Percentiles rank a stretch among this genome's conserved stretches.
These are phyloP conservation scores for Colletotrichum tropicale DNA, from an alignment of 2,329 filamentous ascomycete genomes.

Conservation along the genomic window DNA sequence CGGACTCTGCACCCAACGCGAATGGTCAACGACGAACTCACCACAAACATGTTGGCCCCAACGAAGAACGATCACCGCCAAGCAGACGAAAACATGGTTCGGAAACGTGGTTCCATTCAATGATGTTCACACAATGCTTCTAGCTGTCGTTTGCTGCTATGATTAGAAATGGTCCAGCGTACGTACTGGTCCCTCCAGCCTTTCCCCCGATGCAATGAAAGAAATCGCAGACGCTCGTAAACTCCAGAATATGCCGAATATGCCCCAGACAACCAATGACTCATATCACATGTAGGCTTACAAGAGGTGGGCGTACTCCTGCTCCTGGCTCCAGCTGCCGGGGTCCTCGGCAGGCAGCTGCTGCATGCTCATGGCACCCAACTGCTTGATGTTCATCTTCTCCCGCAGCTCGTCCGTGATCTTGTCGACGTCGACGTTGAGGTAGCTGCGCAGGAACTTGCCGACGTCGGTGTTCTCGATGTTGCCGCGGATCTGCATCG, in stretches of 20 bases:
- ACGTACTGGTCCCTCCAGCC: neutral
- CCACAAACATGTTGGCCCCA: neutral
- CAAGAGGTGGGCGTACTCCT: conserved; percentile 7
- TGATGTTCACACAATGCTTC: conserved; percentile 2
- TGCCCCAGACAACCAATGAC: neutral
- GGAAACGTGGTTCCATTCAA: neutral
- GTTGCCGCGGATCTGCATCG: conserved; percentile 76
- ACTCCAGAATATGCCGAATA: conserved; percentile 6
- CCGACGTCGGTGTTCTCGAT: conserved; percentile 96
- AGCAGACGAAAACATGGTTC: neutral
- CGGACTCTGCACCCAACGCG: neutral
- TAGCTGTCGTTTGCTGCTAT: neutral
- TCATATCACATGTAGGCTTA: neutral
- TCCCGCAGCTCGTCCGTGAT: conserved; percentile 78
- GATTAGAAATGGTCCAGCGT: neutral
- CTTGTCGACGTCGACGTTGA: conserved; percentile 77
- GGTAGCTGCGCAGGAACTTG: conserved; percentile 77
- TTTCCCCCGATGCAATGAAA: neutral
- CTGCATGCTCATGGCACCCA: conserved; percentile 4
- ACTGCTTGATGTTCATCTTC: conserved; percentile 42
- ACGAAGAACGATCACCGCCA: neutral
- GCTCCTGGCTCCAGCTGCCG: neutral
- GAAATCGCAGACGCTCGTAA: neutral
- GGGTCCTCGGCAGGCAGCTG: neutral
- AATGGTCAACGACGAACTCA: neutral